These are phyloP conservation scores for Aspergillus cavernicola DNA, from an alignment of 495 filamentous ascomycete species.

Conservation along the genomic window DNA sequence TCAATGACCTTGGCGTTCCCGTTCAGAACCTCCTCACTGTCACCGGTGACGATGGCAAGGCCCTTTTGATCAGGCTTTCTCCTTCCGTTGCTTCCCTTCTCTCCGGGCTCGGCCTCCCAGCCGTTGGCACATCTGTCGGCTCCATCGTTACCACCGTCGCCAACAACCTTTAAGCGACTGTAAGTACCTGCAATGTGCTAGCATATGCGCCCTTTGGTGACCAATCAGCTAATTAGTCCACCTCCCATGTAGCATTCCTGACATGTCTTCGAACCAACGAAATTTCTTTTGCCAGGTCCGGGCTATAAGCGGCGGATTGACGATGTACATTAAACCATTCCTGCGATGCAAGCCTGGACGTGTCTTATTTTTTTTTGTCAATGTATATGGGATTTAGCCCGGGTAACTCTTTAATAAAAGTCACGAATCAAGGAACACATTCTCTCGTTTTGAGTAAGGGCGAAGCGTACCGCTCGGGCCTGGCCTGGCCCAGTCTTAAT, in stretches of 20 bases:
- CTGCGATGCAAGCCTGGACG: slow-evolving; percentile 2
- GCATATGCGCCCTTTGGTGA: neutral
- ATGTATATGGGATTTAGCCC: slow-evolving; percentile 1
- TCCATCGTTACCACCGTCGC: slow-evolving; percentile 20
- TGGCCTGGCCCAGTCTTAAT: neutral
- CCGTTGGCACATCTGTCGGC: slow-evolving; percentile 29
- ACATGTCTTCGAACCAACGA: neutral
- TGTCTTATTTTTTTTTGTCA: neutral
- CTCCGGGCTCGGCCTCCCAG: slow-evolving; percentile 34
- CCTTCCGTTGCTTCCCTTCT: slow-evolving; percentile 32
- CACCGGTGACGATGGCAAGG: slow-evolving; percentile 27
- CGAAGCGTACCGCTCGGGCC: neutral
- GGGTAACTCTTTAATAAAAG: slow-evolving; percentile 3
- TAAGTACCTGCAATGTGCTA: neutral
- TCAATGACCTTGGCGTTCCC: slow-evolving; percentile 31
- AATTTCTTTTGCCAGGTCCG: neutral
- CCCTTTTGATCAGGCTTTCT: slow-evolving; percentile 37
- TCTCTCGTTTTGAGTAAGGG: neutral
- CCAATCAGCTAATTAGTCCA: neutral
- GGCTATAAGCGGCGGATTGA: neutral
- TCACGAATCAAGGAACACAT: neutral
- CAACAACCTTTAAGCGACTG: slow-evolving; percentile 6
- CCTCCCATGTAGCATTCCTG: no score
- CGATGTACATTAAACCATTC: slow-evolving; percentile 6
- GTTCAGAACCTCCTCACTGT: slow-evolving; percentile 32